Percentiles rank a stretch among this genome's conserved stretches.
These are phyloP conservation scores for Passiflora organensis DNA, from an alignment of 345 rosid genomes.

Conservation along the genomic window DNA sequence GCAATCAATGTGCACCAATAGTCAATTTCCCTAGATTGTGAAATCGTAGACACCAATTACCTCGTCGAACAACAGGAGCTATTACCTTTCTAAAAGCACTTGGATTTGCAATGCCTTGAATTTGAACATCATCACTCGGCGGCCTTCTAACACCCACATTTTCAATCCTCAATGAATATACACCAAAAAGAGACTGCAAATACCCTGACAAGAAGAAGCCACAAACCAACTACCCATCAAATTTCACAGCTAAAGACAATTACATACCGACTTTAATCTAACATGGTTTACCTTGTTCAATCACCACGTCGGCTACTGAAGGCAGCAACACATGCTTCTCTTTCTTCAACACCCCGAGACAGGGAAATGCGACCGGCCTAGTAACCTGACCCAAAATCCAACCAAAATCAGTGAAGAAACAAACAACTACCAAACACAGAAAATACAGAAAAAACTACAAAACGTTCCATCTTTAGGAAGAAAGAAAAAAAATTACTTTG, in stretches of 20 bases:
- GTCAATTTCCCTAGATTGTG: not conserved
- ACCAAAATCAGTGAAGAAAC: not conserved
- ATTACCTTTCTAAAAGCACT: constrained; percentile 59
- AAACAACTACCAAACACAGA: not conserved
- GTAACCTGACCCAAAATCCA: constrained; percentile 35
- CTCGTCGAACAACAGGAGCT: not conserved
- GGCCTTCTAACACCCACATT: constrained; percentile 62
- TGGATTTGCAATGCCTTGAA: constrained; percentile 59
- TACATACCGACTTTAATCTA: not conserved
- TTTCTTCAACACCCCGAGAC: constrained; percentile 58
- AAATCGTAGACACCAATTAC: constrained; percentile 1
- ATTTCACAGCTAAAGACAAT: not conserved
- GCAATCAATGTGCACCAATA: not conserved
- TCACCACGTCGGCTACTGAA: constrained; percentile 54
- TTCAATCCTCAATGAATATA: constrained; percentile 65
- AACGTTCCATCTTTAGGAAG: not conserved
- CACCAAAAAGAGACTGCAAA: constrained; percentile 69
- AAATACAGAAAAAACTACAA: not conserved
- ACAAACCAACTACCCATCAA: not conserved
- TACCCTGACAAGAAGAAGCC: constrained; percentile 34
- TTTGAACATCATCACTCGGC: constrained; percentile 60
- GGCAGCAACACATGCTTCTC: constrained; percentile 65
- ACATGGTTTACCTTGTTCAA: constrained; percentile 50
- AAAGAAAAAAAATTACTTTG: constrained; percentile 31
- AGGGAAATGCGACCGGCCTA: constrained; percentile 57